Base-by-base conservation (phyloP, 2,329 filamentous ascomycete genomes). In the Curvularia lunata region DNA sequence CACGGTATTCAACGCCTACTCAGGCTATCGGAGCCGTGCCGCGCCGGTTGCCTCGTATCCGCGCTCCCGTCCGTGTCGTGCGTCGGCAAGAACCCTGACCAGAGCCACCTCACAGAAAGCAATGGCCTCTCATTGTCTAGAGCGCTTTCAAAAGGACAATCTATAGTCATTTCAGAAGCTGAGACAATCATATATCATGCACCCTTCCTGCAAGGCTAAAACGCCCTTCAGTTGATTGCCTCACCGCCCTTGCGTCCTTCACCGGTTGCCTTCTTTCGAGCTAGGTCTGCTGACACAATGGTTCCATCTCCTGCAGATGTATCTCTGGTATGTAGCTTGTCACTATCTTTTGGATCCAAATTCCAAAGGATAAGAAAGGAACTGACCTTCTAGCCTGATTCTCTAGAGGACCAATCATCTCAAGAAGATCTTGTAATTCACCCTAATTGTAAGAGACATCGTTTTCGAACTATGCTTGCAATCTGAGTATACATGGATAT, bases 261-360 rank as follows among this genome's bases (percentile, higher is more conserved):
- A 47, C 32, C 12, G 32, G 51, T 47, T 53, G 42, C 51, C 42
- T 53, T 53, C 23, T 41, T 47, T 46, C 32, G 6, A 54, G 30
- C 13, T 45, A 1, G 21, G 10, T 19, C 1, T 48, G 21, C 25
- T 53, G 4, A 8, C 8, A 48, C 27, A 19, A 54, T 54, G 25
- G 27, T 7, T 32, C 18, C 18, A 25, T 5, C 21, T 41, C 1
- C 25, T 53, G 8, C 16, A 30, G 43, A 18, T 48, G 34, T 7
- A 8, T 53, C 51, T 19, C 8, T 1, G 43, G 51, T 53, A 53
- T 42, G 18, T 48, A 12, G 18, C 10, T 42, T 16, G 21, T 28
- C 16, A 27, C 19, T 5, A 19, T 42, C 23, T 6, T 12, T 54
- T 9, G 10, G 10, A 42, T 27, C 37, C 7, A 37, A 54, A 47